phyloP scores from a whole-genome alignment of 371 early-diverging fungal species.

The Nematocida major region DNA sequence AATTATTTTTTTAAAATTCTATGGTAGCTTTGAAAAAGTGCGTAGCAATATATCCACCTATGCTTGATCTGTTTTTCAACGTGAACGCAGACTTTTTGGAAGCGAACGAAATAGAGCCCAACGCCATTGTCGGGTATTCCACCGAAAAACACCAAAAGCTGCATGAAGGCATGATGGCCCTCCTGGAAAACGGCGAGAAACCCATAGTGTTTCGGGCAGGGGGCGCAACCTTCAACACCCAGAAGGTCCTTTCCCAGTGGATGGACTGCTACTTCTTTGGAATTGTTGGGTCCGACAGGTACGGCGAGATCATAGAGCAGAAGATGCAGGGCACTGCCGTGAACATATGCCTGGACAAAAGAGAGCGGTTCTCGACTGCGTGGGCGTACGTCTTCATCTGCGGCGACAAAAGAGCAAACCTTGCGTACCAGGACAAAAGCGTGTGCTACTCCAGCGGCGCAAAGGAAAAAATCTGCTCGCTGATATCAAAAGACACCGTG shows the following conservation, averaged over 20 bases:
- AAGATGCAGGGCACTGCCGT: conserved; percentile 29
- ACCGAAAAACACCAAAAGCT: conserved; percentile 17
- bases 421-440: conserved; percentile 18
- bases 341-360: conserved; percentile 29
- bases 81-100: not conserved
- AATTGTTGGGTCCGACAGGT: conserved; percentile 24
- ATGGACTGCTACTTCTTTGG: conserved; percentile 47
- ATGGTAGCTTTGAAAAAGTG: conserved; percentile 20
- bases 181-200: not conserved
- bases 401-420: conserved; percentile 17
- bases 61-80: conserved; percentile 34
- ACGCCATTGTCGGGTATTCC: conserved; percentile 26
- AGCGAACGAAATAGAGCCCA: not conserved
- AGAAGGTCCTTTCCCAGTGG: conserved; percentile 39
- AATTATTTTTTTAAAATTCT: conserved; percentile 30
- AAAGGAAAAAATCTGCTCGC: not conserved
- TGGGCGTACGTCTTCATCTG: conserved; percentile 45
- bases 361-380: not conserved
- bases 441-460: conserved; percentile 5
- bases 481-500: conserved; percentile 4
- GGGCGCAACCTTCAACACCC: conserved; percentile 51
- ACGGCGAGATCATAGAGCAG: conserved; percentile 19
- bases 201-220: conserved; percentile 3
- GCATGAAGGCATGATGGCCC: not conserved
- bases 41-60: conserved; percentile 45